Evolutionary conservation across 2,329 filamentous ascomycete species (phyloP).

Genomic region (Colletotrichum acutatum): DNA sequence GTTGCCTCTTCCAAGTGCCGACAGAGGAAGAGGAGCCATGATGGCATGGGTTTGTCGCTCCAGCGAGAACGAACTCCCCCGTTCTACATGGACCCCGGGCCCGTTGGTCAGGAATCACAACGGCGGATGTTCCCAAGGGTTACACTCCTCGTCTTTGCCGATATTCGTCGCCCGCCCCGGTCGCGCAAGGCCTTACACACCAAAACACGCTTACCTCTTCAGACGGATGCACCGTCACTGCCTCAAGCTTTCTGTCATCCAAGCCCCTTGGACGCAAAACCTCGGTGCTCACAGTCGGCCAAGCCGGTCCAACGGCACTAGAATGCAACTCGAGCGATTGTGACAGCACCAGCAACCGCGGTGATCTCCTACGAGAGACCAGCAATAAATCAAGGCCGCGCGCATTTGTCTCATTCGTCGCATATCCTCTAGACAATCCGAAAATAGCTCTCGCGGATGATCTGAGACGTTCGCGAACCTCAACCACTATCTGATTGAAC

Average conservation of each 20-base stretch:
- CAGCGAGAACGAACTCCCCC: not conserved
- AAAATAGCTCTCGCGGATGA: conserved; percentile 30
- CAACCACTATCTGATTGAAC: conserved; percentile 1
- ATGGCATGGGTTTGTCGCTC: not conserved
- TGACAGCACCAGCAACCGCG: not conserved
- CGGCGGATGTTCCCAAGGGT: not conserved
- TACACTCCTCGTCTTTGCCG: conserved; percentile 5
- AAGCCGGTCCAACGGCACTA: conserved; percentile 12
- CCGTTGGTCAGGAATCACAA: not conserved
- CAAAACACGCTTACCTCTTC: conserved; percentile 15
- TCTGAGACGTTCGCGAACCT: conserved; percentile 32
- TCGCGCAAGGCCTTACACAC: not conserved
- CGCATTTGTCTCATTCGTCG: conserved; percentile 11
- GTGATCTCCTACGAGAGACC: not conserved
- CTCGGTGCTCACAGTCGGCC: not conserved
- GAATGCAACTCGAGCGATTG: not conserved
- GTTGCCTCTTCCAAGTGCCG: conserved; percentile 21
- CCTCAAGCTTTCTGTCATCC: conserved; percentile 32
- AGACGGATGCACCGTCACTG: conserved; percentile 11
- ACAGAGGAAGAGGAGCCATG: not conserved
- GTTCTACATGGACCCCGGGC: not conserved
- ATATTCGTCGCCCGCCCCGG: not conserved
- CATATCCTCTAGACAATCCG: conserved; percentile 2
- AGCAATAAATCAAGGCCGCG: not conserved
- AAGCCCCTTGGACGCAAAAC: conserved; percentile 1